Conservation (phyloP, 1,284 basidiomycete species). For the Fistulinella staudtii region DNA sequence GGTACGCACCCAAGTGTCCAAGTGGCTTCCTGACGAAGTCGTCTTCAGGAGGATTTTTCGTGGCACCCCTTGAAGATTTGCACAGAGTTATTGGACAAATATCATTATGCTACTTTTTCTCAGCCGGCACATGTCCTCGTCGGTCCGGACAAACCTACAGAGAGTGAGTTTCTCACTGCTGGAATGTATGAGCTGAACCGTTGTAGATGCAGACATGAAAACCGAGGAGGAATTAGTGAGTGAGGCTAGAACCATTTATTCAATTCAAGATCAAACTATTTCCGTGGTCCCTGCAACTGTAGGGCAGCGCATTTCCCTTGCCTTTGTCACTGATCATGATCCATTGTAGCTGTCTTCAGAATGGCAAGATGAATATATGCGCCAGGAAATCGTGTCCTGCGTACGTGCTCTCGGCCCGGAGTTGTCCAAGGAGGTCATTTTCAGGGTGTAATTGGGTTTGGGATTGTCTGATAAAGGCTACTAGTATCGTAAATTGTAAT, state of each 20-base stretch:
- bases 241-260: slow-evolving; percentile 21
- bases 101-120: slow-evolving; percentile 68
- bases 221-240: slow-evolving; percentile 20
- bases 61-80: slow-evolving; percentile 72
- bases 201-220: slow-evolving; percentile 12
- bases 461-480: background rate
- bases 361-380: slow-evolving; percentile 28
- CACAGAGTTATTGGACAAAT: slow-evolving; percentile 54
- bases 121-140: slow-evolving; percentile 53
- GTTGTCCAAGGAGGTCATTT: slow-evolving; percentile 37
- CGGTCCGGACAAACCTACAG: slow-evolving; percentile 21
- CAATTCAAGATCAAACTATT: slow-evolving; percentile 18
- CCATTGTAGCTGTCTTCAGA: slow-evolving; percentile 27
- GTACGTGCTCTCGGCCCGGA: slow-evolving; percentile 40
- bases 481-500: background rate
- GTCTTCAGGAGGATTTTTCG: slow-evolving; percentile 61
- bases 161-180: slow-evolving; percentile 15
- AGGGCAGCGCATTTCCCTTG: slow-evolving; percentile 3
- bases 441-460: slow-evolving; percentile 19
- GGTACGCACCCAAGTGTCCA: slow-evolving; percentile 15
- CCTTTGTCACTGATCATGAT: slow-evolving; percentile 6
- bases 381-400: slow-evolving; percentile 32
- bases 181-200: slow-evolving; percentile 1
- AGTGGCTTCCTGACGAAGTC: slow-evolving; percentile 4
- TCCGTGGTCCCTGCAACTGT: slow-evolving; percentile 28